Evolutionary conservation across 192 early-diverging fungal species (phyloP).

Genomic region (Backusella parvicylindrica): DNA sequence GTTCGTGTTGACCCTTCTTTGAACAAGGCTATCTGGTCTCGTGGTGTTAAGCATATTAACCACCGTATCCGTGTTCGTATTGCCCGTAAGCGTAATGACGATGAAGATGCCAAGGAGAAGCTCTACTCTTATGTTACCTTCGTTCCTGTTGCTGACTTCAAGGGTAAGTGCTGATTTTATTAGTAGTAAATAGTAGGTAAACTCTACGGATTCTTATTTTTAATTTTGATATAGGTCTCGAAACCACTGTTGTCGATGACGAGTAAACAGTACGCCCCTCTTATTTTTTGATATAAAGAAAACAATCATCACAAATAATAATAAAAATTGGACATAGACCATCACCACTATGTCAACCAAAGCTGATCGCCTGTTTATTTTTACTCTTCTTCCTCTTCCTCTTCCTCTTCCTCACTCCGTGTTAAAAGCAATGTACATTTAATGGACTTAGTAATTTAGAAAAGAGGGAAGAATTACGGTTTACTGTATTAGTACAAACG

Average conservation of each 20-base stretch:
- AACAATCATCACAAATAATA: neutral
- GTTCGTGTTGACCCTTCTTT: conserved; percentile 93
- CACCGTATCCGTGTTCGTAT: conserved; percentile 95
- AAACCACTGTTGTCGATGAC: conserved; percentile 37
- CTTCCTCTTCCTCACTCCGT: neutral
- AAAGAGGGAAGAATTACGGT: neutral
- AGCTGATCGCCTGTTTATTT: neutral
- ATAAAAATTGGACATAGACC: neutral
- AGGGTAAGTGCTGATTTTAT: conserved; percentile 52
- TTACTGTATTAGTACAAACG: neutral
- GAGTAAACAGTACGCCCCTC: conserved; percentile 19
- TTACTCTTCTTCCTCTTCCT: neutral
- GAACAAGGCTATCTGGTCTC: conserved; percentile 94
- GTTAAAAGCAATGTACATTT: neutral
- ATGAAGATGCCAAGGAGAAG: conserved; percentile 95
- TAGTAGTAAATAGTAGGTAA: neutral
- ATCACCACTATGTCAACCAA: neutral
- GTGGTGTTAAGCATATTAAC: conserved; percentile 90
- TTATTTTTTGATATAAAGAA: neutral
- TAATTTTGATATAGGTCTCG: conserved; percentile 14
- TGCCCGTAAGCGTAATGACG: conserved; percentile 95
- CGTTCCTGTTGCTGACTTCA: conserved; percentile 86
- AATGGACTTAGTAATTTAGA: neutral
- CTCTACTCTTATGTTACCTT: conserved; percentile 92
- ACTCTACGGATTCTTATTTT: neutral